Base-by-base conservation (phyloP, 228 moss, liverwort and hornwort species). In the Sphagnum magellanicum region DNA sequence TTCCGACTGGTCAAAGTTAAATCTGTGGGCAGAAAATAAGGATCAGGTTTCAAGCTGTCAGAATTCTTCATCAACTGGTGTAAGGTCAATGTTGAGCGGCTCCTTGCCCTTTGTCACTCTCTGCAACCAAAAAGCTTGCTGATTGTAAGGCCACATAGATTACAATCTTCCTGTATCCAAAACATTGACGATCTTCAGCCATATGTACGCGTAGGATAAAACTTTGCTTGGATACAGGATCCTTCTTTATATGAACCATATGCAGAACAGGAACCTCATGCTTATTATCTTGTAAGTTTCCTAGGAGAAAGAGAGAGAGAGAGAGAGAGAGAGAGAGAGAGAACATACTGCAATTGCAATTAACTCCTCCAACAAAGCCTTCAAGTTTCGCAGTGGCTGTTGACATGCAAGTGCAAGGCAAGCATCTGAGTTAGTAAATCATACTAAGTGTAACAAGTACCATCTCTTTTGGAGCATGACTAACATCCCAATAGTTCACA, bases 301-400 rank as follows among this genome's bases (percentile, higher is more conserved):
- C 8, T 15, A 46, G n/a, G 48, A 49, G 48, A 52, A 10, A 63
- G 12, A 6, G 9, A 10, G 13, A 12, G 11, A 50, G 6, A 32
- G 53, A 6, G 11, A 11, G 53, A 53, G 53, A 53, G 13, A 12
- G 11, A 55, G 9, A 55, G 52, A 47, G 11, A 15, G 5, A 61
- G 50, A 46, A 15, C 77, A 70, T 53, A 80, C 83, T 52, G 90
- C 94, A 52, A 98, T 98, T 61, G 84, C 94, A 16, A 94, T 75
- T 50, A 98, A 76, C 77, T 98, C 98, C 81, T 83, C 83, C 70
- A 98, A 78, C 73, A 98, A 89, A 74, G 78, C 81, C 87, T 88
- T 88, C 51, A 98, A 84, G 64, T 98, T 87, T 11, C 93, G 86
- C 63, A 98, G 67, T 52, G 98, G 98, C 98, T 84, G 83, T 46